Base-by-base conservation (phyloP, 2,329 filamentous ascomycete genomes). In the Neopestalotiopsis clavispora region DNA sequence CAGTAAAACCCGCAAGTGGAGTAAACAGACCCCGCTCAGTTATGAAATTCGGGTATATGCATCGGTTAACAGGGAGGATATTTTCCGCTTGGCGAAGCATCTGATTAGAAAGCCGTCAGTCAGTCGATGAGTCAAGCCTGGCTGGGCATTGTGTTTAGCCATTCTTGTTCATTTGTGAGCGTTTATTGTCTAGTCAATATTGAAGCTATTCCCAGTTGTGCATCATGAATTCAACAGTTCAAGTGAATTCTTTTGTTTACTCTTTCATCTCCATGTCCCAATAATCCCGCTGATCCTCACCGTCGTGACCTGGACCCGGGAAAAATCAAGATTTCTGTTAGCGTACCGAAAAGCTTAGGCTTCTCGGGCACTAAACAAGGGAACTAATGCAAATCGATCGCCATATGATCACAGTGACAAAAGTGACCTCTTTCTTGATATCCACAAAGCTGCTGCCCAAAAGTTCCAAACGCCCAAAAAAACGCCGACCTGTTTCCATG, bases 391-490 rank as follows among this genome's bases (percentile, higher is more conserved):
- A n/a, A 20, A 34, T 20, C 59, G 59, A 62, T 62, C 32, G 59
- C 45, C 45, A 52, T 52, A 52, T 52, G 45, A 52, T n/a, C 45
- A 52, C 34, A 32, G 20, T 62, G 59, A 62, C 30, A 13, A 52
- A 20, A 32, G 20, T 62, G 59, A 62, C 30, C 30, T 59, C 59
- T 17, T 62, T 28, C 23, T 17, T 20, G 34, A 62, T 62, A 62
- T 62, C 59, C 59, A 62, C 59, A 62, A 38, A 62, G 59, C 32
- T 42, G 59, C 59, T 40, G 59, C 59, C 59, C 32, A 38, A 62
- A 62, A n/a, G 34, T 40, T 28, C 12, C 45, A 52, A 52, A 52
- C 45, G 45, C 6, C 45, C 45, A 7, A 52, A 52, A 52, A 52
- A 52, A 52, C 45, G 45, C 45, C 45, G 12, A 60, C n/a, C 20